phyloP scores from a whole-genome alignment of 2,329 filamentous ascomycete species.

The Fusarium xyrophilum region DNA sequence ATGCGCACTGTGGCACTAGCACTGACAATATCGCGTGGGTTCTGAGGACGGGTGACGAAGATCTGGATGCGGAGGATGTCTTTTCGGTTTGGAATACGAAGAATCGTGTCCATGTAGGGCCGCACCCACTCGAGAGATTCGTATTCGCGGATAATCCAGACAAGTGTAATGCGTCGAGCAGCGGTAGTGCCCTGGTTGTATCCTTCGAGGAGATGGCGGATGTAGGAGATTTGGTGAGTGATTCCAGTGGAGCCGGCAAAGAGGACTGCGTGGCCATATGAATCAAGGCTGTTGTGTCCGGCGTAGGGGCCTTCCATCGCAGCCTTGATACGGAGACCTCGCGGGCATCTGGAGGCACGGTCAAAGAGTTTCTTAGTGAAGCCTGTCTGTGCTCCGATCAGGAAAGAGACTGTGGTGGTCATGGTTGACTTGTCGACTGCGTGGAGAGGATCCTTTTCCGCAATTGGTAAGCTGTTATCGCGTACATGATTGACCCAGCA shows the following conservation, averaged over 20 bases:
- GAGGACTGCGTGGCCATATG: slow-evolving; percentile 89
- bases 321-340: slow-evolving; percentile 69
- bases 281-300: slow-evolving; percentile 82
- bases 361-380: slow-evolving; percentile 85
- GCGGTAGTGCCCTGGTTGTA: slow-evolving; percentile 76
- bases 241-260: slow-evolving; percentile 95
- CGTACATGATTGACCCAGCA: slow-evolving; percentile 71
- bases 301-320: slow-evolving; percentile 91
- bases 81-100: slow-evolving; percentile 79
- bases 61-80: slow-evolving; percentile 86
- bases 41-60: slow-evolving; percentile 88
- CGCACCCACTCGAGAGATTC: slow-evolving; percentile 93
- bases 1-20: slow-evolving; percentile 85
- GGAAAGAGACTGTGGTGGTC: slow-evolving; percentile 72
- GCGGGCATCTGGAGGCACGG: slow-evolving; percentile 63
- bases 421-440: slow-evolving; percentile 51
- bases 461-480: slow-evolving; percentile 48
- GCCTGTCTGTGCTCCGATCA: slow-evolving; percentile 87
- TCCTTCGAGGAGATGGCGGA: slow-evolving; percentile 76
- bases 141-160: slow-evolving; percentile 92
- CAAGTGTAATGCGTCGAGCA: slow-evolving; percentile 79
- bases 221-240: slow-evolving; percentile 90
- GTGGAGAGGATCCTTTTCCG: slow-evolving; percentile 52
- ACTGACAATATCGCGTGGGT: slow-evolving; percentile 79
- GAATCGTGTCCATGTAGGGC: slow-evolving; percentile 78